Conservation (phyloP, 2,329 filamentous ascomycete species). For the Penicillium sp. region DNA sequence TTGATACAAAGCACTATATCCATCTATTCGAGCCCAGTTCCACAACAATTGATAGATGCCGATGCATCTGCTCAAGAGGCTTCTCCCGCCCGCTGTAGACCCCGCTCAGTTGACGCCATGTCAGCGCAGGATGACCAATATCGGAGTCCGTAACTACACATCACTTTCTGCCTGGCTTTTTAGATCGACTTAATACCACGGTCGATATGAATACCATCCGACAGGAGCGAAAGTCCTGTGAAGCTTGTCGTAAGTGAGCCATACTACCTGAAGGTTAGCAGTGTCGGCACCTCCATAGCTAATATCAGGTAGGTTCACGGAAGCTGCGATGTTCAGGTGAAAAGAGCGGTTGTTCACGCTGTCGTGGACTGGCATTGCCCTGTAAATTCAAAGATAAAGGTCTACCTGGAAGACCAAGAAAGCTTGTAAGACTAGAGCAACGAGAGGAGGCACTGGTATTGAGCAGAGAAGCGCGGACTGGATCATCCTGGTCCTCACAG, state of each 20-base stretch:
- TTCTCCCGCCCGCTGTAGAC: conserved; percentile 3
- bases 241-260: conserved; percentile 26
- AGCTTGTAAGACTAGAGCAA: conserved; percentile 20
- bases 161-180: neutral
- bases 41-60: neutral
- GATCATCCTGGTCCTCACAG: conserved; percentile 11
- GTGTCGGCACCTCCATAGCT: too few relatives aligned
- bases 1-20: too few relatives aligned
- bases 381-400: conserved; percentile 32
- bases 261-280: neutral
- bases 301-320: conserved; percentile 19
- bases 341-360: conserved; percentile 28
- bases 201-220: conserved; percentile 17
- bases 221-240: conserved; percentile 29
- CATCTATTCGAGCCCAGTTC: neutral
- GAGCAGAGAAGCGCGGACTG: conserved; percentile 2
- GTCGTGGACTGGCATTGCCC: conserved; percentile 19
- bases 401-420: conserved; percentile 27
- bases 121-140: conserved; percentile 16
- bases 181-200: neutral
- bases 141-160: neutral
- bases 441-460: conserved; percentile 9
- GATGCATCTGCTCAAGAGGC: neutral
- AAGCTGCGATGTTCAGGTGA: conserved; percentile 33
- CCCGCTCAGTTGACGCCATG: conserved; percentile 24